A percentile compares a stretch with the other conserved stretches of the same genome.
Conservation (phyloP, 257 asterid species). For the Nicotiana paniculata region DNA sequence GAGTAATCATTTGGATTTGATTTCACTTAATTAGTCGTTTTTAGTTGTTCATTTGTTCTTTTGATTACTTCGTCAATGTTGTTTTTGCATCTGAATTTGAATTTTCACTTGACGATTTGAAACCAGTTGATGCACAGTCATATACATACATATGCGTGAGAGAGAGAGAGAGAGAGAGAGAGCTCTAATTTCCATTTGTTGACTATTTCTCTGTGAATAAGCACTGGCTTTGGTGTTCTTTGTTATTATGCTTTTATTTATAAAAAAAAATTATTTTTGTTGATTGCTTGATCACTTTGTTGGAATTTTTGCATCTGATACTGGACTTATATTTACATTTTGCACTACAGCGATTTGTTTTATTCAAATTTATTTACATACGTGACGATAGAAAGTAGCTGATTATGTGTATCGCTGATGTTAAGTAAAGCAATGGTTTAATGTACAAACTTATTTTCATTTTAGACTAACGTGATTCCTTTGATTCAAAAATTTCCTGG, state of each 20-base stretch:
- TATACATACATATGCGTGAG: not conserved
- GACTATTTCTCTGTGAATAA: not conserved
- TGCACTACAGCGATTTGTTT: not conserved
- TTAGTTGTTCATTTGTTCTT: not conserved
- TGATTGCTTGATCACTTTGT: not conserved
- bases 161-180: not conserved
- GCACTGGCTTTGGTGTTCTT: not conserved
- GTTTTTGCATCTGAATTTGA: not conserved
- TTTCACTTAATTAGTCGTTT: not conserved
- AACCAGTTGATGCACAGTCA: not conserved
- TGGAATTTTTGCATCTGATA: not conserved
- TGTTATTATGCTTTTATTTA: not conserved
- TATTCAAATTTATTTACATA: not conserved
- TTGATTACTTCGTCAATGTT: not conserved
- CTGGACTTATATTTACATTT: not conserved
- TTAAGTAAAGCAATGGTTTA: not conserved
- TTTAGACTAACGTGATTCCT: too few relatives aligned
- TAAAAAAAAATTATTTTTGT: too few relatives aligned
- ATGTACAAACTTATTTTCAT: not conserved
- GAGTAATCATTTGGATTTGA: not conserved
- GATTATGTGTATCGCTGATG: not conserved
- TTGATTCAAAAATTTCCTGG: too few relatives aligned
- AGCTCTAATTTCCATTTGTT: not conserved
- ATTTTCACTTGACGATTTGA: conserved; percentile 2
- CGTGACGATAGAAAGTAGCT: not conserved